A percentile compares a stretch with the other conserved stretches of the same genome.
Evolutionary conservation across 2,329 filamentous ascomycete genomes (phyloP).

Genomic region (Trichoderma sp.): DNA sequence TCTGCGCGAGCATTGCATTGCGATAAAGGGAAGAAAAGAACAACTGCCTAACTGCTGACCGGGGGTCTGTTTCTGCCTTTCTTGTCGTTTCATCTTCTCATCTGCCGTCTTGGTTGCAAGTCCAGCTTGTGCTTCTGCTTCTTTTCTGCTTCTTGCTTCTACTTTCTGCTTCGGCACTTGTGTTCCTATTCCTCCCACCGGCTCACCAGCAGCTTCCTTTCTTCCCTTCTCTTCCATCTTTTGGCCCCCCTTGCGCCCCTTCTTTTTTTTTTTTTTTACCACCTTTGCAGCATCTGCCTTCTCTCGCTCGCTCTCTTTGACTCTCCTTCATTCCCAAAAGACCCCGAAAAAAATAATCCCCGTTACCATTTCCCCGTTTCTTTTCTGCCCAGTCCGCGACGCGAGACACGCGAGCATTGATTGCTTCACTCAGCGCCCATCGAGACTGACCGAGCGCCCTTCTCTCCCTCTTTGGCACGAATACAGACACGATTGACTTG

Average conservation of each 20-base stretch:
- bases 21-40: not conserved
- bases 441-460: slow-evolving; percentile 23
- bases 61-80: not conserved
- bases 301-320: slow-evolving; percentile 6
- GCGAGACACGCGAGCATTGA: slow-evolving; percentile 19
- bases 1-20: too few species aligned
- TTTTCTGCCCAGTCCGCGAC: slow-evolving; percentile 20
- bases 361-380: not conserved
- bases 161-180: not conserved
- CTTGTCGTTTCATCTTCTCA: not conserved
- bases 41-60: not conserved
- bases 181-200: not conserved
- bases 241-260: slow-evolving; percentile 7
- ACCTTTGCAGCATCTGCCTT: not conserved
- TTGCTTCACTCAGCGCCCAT: not conserved
- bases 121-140: not conserved
- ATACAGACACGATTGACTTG: slow-evolving; percentile 85
- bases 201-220: not conserved
- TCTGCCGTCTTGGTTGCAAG: not conserved
- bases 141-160: not conserved
- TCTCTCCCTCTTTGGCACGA: slow-evolving; percentile 2
- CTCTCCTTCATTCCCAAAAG: not conserved
- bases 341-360: not conserved
- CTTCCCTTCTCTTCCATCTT: slow-evolving; percentile 2
- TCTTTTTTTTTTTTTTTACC: not conserved